Evolutionary conservation across 139 green algal species (phyloP).

Genomic region (Auxenochlorella protothecoides): DNA sequence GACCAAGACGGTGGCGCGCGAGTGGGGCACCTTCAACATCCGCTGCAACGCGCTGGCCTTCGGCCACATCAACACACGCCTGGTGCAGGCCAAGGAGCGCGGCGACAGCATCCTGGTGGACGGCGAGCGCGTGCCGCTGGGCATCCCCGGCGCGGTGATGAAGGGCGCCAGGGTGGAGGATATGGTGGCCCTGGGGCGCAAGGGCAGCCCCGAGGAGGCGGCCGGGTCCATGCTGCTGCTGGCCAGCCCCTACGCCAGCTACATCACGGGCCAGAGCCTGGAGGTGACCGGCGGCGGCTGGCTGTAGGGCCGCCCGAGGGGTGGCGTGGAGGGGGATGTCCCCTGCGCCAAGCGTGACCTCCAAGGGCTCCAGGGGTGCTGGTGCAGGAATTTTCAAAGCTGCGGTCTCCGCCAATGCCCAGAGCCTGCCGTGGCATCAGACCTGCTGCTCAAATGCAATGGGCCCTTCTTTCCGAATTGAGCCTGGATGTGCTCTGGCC

Average conservation of each 20-base stretch:
- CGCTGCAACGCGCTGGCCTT: conserved; percentile 69
- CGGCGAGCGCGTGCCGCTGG: conserved; percentile 51
- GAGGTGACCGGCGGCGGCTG: conserved; percentile 40
- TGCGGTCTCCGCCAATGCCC: too few relatives aligned
- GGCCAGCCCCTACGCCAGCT: conserved; percentile 35
- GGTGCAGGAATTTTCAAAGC: too few relatives aligned
- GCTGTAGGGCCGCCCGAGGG: not conserved
- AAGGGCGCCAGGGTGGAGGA: conserved; percentile 16
- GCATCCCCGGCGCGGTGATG: conserved; percentile 45
- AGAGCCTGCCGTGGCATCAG: too few relatives aligned
- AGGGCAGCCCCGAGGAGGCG: conserved; percentile 61
- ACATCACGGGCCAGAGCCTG: conserved; percentile 42
- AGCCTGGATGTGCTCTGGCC: too few relatives aligned
- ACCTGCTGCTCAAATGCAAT: too few relatives aligned
- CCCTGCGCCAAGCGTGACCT: too few relatives aligned
- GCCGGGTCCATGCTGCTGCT: conserved; percentile 68
- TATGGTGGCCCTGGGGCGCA: conserved; percentile 47
- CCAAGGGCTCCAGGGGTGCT: too few relatives aligned
- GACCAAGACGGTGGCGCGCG: conserved; percentile 65
- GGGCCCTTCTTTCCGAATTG: too few relatives aligned
- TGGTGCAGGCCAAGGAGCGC: conserved; percentile 51
- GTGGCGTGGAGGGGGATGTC: too few relatives aligned
- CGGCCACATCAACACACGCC: conserved; percentile 66
- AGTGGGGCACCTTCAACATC: conserved; percentile 73
- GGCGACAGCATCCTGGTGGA: conserved; percentile 39